phyloP scores from a whole-genome alignment of 345 rosid species.

The Melastoma malabathricum region DNA sequence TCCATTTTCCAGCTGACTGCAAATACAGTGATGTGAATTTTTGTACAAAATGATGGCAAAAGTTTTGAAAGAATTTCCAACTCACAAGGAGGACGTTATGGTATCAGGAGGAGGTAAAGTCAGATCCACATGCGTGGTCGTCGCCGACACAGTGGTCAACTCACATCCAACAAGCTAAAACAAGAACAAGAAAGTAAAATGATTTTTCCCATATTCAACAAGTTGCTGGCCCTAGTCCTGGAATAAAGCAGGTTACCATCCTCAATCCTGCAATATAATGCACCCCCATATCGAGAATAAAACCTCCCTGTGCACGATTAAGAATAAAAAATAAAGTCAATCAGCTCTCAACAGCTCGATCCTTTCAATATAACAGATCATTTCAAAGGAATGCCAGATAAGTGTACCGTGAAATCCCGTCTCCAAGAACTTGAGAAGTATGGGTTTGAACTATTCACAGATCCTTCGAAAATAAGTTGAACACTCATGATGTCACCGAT shows the following conservation, averaged over 20 bases:
- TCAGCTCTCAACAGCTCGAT: no score
- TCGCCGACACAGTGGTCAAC: constrained; percentile 58
- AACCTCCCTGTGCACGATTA: constrained; percentile 61
- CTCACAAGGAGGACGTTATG: constrained; percentile 82
- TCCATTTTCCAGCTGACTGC: constrained; percentile 82
- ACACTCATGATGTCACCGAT: constrained; percentile 80
- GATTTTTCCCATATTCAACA: neutral
- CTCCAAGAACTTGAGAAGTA: constrained; percentile 96
- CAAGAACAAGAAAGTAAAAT: constrained; percentile 12
- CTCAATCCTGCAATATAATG: constrained; percentile 90
- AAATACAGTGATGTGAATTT: constrained; percentile 12
- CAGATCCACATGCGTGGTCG: constrained; percentile 62
- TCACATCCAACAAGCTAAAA: constrained; percentile 89
- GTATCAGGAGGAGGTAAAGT: constrained; percentile 81
- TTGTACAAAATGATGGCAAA: neutral
- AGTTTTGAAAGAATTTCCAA: neutral
- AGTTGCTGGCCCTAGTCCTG: no score
- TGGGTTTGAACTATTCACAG: constrained; percentile 87
- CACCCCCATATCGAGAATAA: constrained; percentile 97
- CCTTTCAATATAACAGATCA: neutral
- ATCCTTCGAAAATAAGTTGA: constrained; percentile 85
- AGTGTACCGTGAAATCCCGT: constrained; percentile 56
- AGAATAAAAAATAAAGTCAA: neutral
- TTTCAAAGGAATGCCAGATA: neutral
- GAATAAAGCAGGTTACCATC: constrained; percentile 43